Evolutionary conservation across 1,284 basidiomycete genomes (phyloP), one percentile per base, ranked within the genome.

Genomic region (Mrakiaceae sp.): DNA sequence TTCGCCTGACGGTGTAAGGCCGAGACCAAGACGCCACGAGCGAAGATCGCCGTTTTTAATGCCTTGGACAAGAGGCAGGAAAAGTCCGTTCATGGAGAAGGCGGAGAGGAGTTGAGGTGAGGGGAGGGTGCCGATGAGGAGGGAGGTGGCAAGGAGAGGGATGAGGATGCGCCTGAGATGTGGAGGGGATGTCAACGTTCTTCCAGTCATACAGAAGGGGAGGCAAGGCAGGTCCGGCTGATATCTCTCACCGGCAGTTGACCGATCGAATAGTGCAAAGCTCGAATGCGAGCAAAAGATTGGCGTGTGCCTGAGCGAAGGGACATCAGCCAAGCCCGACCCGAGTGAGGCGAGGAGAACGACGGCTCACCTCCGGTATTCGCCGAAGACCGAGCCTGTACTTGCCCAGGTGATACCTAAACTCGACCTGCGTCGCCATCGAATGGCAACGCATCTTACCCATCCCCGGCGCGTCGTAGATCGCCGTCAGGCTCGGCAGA

Each of bases 91-190:
- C 3, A 79, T 72, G 46, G 72, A 66, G 67, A 77, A 79, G 46
- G 69, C 59, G 40, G 71, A 58, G 12, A 79, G 67, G 3, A 75
- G 46, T 0, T 61, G 59, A 0, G 49, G 57, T 3, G 64, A 62
- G 10, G 77, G 78, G 5, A 78, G 67, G 16, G 58, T 63, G 0
- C 78, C 78, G 7, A 76, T 68, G 2, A 78, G 70, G 27, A 78
- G 70, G 27, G 76, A 75, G 51, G 75, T 72, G 5, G 77, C 73
- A 9, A 77, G 70, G 6, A 78, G 70, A 27, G 74, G 73, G 62
- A 78, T 74, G 8, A 78, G 71, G n/a, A 79, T 78, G 1, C 75
- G 70, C 56, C 77, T 78, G 68, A 16, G 2, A 14, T 44, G 44
- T 56, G 40, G 50, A 51, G 27, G 14, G 47, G 11, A 4, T 46